Evolutionary conservation across 1,284 basidiomycete genomes (phyloP).

Genomic region (Entoloma clypeatum): DNA sequence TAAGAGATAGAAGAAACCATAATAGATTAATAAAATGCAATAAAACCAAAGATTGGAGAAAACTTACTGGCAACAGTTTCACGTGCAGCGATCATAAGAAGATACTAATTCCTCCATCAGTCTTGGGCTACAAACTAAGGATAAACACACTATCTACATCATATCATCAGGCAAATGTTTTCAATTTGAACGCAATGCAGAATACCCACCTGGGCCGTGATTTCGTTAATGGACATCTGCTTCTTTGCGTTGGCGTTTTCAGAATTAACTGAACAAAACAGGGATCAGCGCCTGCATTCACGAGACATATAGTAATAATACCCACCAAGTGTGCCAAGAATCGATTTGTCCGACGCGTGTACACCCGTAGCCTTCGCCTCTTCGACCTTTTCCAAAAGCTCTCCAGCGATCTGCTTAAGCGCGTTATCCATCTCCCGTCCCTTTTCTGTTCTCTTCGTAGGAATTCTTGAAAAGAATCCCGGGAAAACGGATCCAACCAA

Average conservation of each 20-base stretch:
- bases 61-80: too few species aligned
- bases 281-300: not conserved
- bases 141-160: too few species aligned
- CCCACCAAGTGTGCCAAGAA: constrained; percentile 8
- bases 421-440: not conserved
- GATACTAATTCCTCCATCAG: too few species aligned
- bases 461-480: not conserved
- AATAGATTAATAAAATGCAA: too few species aligned
- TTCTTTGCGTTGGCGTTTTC: not conserved
- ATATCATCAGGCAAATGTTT: too few species aligned
- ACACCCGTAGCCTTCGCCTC: not conserved
- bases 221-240: too few species aligned
- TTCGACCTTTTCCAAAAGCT: constrained; percentile 3
- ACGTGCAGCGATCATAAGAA: too few species aligned
- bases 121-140: too few species aligned
- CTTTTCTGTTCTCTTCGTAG: constrained; percentile 1
- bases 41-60: too few species aligned
- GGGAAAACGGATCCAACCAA: constrained; percentile 1
- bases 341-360: constrained; percentile 6
- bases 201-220: too few species aligned
- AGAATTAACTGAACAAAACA: constrained; percentile 1
- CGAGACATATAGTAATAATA: not conserved
- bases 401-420: constrained; percentile 5
- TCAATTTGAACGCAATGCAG: too few species aligned
- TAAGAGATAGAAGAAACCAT: too few species aligned